phyloP scores from a whole-genome alignment of 768 basidiomycete species.

The Pholiota molesta region DNA sequence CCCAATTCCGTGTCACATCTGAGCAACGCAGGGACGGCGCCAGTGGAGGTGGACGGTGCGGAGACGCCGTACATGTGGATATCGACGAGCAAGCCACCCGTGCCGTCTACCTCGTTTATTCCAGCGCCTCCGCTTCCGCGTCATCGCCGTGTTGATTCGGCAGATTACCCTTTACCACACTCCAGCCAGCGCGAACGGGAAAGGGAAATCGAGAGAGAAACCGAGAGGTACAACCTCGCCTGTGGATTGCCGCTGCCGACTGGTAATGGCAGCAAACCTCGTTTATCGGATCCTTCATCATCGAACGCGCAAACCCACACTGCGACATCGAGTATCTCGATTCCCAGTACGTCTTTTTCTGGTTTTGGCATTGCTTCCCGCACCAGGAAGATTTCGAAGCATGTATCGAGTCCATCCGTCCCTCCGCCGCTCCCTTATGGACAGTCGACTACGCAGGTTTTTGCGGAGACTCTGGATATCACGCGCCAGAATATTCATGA shows the following conservation, averaged over 20 bases:
- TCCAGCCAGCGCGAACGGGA: not conserved
- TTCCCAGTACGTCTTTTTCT: slow-evolving; percentile 8
- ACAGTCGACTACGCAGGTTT: not conserved
- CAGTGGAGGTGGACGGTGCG: slow-evolving; percentile 12
- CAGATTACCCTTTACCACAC: not conserved
- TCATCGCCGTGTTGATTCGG: not conserved
- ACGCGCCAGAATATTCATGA: not conserved
- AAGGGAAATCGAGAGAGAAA: not conserved
- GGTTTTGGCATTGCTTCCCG: slow-evolving; percentile 7
- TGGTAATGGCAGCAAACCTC: not conserved
- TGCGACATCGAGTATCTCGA: slow-evolving; percentile 6
- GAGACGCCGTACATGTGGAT: slow-evolving; percentile 26
- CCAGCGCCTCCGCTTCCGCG: slow-evolving; percentile 7
- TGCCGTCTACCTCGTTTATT: slow-evolving; percentile 14
- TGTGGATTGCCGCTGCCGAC: not conserved
- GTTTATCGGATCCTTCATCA: not conserved
- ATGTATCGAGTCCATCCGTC: not conserved
- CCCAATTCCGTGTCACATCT: slow-evolving; percentile 1
- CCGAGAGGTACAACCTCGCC: not conserved
- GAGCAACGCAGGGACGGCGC: slow-evolving; percentile 11
- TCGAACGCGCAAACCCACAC: not conserved
- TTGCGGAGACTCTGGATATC: not conserved
- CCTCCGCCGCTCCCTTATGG: not conserved
- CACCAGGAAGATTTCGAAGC: slow-evolving; percentile 4
- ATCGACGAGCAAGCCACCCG: slow-evolving; percentile 18